phyloP scores from a whole-genome alignment of 768 basidiomycete genomes.

The Phallus indusiatus region DNA sequence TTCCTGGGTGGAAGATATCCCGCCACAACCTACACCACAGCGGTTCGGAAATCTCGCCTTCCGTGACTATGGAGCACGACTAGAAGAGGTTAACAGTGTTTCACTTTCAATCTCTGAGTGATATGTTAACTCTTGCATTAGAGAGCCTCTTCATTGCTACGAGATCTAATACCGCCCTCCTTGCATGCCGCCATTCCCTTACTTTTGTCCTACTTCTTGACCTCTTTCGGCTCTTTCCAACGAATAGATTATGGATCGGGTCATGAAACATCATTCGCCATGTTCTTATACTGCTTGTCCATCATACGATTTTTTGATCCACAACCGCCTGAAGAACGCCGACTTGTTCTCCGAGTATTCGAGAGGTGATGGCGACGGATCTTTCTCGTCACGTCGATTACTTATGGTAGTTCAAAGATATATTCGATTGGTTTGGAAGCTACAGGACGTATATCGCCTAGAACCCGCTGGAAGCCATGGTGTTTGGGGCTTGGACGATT shows the following conservation, averaged over 20 bases:
- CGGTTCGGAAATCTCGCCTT: conserved; percentile 92
- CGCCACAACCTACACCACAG: conserved; percentile 63
- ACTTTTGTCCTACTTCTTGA: conserved; percentile 67
- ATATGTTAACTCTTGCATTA: conserved; percentile 18
- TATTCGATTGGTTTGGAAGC: conserved; percentile 67
- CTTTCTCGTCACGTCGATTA: conserved; percentile 28
- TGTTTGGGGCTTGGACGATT: conserved; percentile 97
- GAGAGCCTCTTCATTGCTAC: conserved; percentile 46
- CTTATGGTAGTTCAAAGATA: conserved; percentile 70
- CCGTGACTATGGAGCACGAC: conserved; percentile 67
- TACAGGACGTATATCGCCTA: conserved; percentile 83
- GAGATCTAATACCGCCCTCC: conserved; percentile 36
- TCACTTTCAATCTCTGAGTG: background rate
- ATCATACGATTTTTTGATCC: conserved; percentile 59
- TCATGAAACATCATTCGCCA: conserved; percentile 82
- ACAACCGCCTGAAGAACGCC: conserved; percentile 49
- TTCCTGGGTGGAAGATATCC: conserved; percentile 73
- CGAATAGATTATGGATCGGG: conserved; percentile 97
- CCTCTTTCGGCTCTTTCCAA: conserved; percentile 82
- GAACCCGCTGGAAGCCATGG: conserved; percentile 98
- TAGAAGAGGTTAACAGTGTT: conserved; percentile 52
- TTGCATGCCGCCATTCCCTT: conserved; percentile 43
- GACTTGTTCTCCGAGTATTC: conserved; percentile 21
- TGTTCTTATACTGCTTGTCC: conserved; percentile 67
- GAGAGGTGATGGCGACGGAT: conserved; percentile 25